Base-by-base conservation (phyloP, 768 basidiomycete species). In the Amanita jacksonii region DNA sequence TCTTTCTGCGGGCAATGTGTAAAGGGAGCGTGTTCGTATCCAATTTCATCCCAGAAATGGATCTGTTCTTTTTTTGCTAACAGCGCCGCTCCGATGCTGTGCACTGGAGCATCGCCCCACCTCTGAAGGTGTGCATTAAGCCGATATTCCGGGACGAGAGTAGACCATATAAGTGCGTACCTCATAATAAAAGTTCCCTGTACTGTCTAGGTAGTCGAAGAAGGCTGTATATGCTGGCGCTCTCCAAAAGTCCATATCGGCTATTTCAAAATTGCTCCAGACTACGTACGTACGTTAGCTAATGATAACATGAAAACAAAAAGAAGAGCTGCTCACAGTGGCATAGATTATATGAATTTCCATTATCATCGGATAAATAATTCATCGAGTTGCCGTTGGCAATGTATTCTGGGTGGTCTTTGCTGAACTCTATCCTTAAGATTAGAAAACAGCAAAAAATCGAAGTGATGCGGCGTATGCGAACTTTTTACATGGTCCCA, bases 11-110 rank as follows among this genome's bases (percentile, higher is more conserved):
- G 72, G 59, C 85, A 82, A 49, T 81, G 80, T 49, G 77, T 77
- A 64, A 79, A 87, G 1, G 84, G 83, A 38, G 76, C 72, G 45
- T 89, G 85, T 45, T 76, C 68, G 57, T 88, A 90, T 13, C 83
- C 84, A 33, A 88, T 85, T 52, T 85, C 78, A 39, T 76, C 64
- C 61, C 85, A 86, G 65, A 79, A 86, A 54, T 85, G 81, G 31
- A 86, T 72, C 59, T 78, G 71, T 46, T 76, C 69, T 48, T 72
- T 73, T 0, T 54, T 49, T 9, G 72, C 69, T 55, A 83, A 78
- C 16, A 83, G 59, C 0, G 77, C 74, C 1, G 76, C 81, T 10
- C 73, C 82, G 45, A 83, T 79, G 22, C 73, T 76, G 54, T 83
- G 81, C 1, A 85, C 77, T 1, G 80, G 79, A 1, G 81, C 81